A percentile compares a stretch with the other conserved stretches of the same genome.
These are phyloP conservation scores for Taiwanofungus camphoratus DNA, from an alignment of 1,284 basidiomycete genomes.

Conservation along the genomic window DNA sequence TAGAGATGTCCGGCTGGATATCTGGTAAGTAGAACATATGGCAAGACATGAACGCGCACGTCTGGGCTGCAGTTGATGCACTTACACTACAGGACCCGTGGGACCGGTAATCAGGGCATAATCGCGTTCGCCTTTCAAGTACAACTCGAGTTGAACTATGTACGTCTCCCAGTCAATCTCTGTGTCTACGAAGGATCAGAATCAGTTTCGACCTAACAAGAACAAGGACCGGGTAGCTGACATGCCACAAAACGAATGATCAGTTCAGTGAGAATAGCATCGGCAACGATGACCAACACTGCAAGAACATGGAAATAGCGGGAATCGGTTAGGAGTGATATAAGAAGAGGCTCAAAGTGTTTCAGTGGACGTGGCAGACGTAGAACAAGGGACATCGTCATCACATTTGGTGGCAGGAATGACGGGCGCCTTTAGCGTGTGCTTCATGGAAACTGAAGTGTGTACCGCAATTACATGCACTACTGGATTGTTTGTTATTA, in stretches of 20 bases:
- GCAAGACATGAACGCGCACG: neutral
- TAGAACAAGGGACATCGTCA: slow-evolving; percentile 1
- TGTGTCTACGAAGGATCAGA: slow-evolving; percentile 62
- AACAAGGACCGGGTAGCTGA: slow-evolving; percentile 35
- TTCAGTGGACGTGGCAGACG: neutral
- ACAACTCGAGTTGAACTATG: slow-evolving; percentile 80
- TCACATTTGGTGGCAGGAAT: too few species aligned
- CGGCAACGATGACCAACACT: slow-evolving; percentile 58
- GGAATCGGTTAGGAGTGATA: slow-evolving; percentile 47
- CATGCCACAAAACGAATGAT: slow-evolving; percentile 80
- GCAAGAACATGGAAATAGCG: slow-evolving; percentile 64
- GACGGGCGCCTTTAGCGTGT: too few species aligned
- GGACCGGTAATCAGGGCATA: slow-evolving; percentile 87
- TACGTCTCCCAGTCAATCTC: slow-evolving; percentile 98
- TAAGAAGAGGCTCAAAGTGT: slow-evolving; percentile 6
- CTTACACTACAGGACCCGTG: slow-evolving; percentile 91
- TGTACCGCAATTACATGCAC: neutral
- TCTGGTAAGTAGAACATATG: slow-evolving; percentile 35
- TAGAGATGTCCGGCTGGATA: slow-evolving; percentile 95
- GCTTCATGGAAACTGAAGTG: too few species aligned
- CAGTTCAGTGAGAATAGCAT: slow-evolving; percentile 69
- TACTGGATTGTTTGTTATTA: too few species aligned
- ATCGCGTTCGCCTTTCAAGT: slow-evolving; percentile 78
- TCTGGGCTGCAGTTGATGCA: slow-evolving; percentile 7
- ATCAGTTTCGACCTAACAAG: slow-evolving; percentile 6